Percentiles rank a stretch among this genome's conserved stretches.
These are phyloP conservation scores for Neoarthrinium moseri DNA, from an alignment of 2,329 filamentous ascomycete species.

Conservation along the genomic window DNA sequence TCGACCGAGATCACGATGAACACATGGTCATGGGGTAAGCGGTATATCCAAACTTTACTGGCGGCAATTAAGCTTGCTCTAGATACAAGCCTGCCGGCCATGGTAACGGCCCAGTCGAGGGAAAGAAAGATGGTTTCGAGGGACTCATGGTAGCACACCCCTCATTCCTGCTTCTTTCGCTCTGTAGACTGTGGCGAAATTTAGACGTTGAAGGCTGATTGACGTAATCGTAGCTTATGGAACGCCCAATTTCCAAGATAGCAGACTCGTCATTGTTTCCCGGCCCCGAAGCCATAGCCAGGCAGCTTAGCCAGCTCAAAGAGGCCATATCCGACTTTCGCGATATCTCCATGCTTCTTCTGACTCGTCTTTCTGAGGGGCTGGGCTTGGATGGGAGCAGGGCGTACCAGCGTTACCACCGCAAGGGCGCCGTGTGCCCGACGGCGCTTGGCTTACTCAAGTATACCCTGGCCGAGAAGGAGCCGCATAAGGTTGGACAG, in stretches of 20 bases:
- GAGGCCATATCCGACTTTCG: background rate
- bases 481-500: background rate
- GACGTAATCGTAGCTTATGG: background rate
- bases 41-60: too few species aligned
- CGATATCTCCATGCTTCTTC: background rate
- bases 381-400: background rate
- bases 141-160: background rate
- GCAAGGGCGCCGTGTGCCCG: background rate
- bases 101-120: background rate
- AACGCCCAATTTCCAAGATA: background rate
- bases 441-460: background rate
- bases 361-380: background rate
- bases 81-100: too few species aligned
- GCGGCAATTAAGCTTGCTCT: too few species aligned
- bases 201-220: background rate
- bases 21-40: too few species aligned
- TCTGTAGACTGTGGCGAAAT: too few species aligned
- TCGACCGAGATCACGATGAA: too few species aligned
- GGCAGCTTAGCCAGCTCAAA: background rate
- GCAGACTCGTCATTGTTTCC: background rate
- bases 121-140: background rate
- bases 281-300: background rate
- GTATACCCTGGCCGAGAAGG: background rate
- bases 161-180: background rate
- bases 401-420: background rate